A percentile compares a stretch with the other conserved stretches of the same genome.
These are phyloP conservation scores for Leptographium wingfieldii DNA, from an alignment of 2,329 filamentous ascomycete genomes.

Conservation along the genomic window DNA sequence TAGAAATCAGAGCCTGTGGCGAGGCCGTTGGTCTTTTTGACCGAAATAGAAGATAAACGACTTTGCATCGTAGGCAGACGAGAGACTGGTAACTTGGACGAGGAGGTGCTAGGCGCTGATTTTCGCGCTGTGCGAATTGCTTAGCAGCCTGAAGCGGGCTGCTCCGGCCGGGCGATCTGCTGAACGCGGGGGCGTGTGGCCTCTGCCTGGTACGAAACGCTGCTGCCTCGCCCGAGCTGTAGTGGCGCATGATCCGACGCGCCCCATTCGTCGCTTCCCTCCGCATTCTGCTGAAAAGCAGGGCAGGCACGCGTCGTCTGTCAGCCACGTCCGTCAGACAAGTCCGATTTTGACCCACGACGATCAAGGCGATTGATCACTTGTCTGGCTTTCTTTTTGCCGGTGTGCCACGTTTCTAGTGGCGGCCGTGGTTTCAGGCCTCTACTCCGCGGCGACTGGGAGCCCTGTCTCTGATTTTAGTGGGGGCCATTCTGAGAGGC, in stretches of 20 bases:
- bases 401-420: neutral
- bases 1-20: neutral
- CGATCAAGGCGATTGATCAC: neutral
- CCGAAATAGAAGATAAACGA: neutral
- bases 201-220: neutral
- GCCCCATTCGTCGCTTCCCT: neutral
- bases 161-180: conserved; percentile 2
- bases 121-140: conserved; percentile 1
- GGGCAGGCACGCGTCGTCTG: neutral
- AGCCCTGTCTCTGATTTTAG: neutral
- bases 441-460: too few relatives aligned
- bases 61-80: neutral
- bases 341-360: too few relatives aligned
- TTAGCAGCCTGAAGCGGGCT: neutral
- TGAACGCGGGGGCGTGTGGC: neutral
- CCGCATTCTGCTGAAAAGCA: neutral
- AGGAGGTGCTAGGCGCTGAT: neutral
- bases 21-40: neutral
- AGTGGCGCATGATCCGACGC: neutral
- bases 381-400: neutral
- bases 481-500: neutral
- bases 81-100: neutral
- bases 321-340: neutral
- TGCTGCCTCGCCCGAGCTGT: neutral
- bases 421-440: too few relatives aligned